phyloP scores from a whole-genome alignment of 768 basidiomycete genomes.

The Cubamyces sp. region DNA sequence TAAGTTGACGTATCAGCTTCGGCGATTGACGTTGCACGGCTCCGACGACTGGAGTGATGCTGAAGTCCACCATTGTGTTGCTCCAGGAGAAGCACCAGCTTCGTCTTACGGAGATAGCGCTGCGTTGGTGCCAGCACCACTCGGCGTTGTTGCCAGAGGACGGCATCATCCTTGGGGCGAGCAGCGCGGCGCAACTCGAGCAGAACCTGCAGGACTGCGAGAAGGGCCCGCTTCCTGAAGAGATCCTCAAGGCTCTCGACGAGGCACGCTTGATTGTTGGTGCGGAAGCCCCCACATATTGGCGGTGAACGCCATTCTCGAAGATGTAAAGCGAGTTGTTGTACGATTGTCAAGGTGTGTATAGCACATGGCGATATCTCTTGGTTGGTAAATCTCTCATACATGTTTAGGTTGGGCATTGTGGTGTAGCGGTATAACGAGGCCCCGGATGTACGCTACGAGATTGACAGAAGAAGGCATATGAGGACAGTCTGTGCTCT shows the following conservation, averaged over 20 bases:
- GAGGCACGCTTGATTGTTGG: conserved; percentile 49
- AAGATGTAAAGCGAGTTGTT: too few species aligned
- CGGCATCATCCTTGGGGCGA: conserved; percentile 54
- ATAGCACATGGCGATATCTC: background rate
- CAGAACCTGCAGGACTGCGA: conserved; percentile 50
- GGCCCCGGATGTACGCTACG: too few species aligned
- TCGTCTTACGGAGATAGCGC: conserved; percentile 55
- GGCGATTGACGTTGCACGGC: background rate
- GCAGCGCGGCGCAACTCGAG: conserved; percentile 47
- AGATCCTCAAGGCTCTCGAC: conserved; percentile 53
- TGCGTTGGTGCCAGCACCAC: conserved; percentile 68
- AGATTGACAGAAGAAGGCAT: too few species aligned
- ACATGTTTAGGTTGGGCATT: too few species aligned
- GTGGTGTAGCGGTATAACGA: too few species aligned
- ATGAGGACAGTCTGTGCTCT: too few species aligned
- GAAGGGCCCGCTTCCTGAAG: conserved; percentile 58
- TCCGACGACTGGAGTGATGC: background rate
- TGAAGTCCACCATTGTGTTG: background rate
- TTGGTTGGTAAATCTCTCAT: too few species aligned
- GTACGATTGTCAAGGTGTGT: background rate
- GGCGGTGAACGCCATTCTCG: too few species aligned
- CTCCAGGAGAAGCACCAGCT: conserved; percentile 48
- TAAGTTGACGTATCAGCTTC: conserved; percentile 30
- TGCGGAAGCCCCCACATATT: conserved; percentile 29
- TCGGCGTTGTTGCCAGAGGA: conserved; percentile 47